Evolutionary conservation across 257 asterid genomes (phyloP).

Genomic region (Sherardia arvensis): DNA sequence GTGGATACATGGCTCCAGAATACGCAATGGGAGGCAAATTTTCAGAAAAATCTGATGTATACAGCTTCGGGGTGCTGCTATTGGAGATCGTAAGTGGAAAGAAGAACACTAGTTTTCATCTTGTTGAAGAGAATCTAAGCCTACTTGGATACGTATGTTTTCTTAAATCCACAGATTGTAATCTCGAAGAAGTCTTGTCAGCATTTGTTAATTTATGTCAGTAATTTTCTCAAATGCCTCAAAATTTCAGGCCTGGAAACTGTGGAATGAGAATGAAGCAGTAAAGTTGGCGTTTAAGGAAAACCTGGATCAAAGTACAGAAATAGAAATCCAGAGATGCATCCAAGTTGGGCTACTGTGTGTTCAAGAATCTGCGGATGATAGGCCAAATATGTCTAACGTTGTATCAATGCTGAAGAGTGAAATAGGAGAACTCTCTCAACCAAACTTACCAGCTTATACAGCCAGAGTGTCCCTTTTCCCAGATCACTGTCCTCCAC

Average conservation of each 20-base stretch:
- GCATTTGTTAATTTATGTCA: neutral
- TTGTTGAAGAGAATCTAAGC: slow-evolving; percentile 1
- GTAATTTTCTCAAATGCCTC: neutral
- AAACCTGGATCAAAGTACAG: neutral
- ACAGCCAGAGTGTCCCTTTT: neutral
- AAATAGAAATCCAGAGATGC: neutral
- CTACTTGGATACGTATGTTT: neutral
- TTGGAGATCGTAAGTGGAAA: neutral
- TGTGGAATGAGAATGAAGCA: slow-evolving; percentile 1
- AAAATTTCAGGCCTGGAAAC: slow-evolving; percentile 1
- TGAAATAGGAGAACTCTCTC: neutral
- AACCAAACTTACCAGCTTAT: neutral
- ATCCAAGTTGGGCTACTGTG: slow-evolving; percentile 1
- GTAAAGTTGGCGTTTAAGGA: neutral
- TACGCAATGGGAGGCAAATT: neutral
- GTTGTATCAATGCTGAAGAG: neutral
- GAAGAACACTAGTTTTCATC: neutral
- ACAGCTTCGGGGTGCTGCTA: slow-evolving; percentile 1
- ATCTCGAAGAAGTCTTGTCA: neutral
- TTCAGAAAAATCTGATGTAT: neutral
- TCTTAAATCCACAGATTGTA: neutral
- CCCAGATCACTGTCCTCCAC: neutral
- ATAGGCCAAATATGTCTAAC: neutral
- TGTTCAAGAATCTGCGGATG: neutral
- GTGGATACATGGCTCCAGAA: neutral